Base-by-base conservation (phyloP, 176 grass and related monocot species). In the Avena insularis region DNA sequence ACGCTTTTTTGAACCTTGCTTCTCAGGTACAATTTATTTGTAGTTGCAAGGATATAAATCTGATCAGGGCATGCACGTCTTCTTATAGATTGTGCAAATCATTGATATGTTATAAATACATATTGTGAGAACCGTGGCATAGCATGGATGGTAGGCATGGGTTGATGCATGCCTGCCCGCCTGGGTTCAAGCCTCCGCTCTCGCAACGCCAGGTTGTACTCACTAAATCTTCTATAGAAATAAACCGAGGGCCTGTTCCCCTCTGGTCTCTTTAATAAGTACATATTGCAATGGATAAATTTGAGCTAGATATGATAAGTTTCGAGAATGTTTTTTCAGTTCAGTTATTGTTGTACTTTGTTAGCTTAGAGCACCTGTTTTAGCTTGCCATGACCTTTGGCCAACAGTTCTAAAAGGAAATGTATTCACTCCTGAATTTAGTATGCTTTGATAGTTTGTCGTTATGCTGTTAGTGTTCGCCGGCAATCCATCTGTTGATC, bases 381-480 rank as follows among this genome's bases (percentile, higher is more conserved):
- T 54, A 54, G 73, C 48, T 76, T 29, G n/a, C 12, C 47, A 0
- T 6, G 38, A 4, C 38, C 38, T 40, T 51, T 75, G 72, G 72
- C 47, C 72, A 31, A 75, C 29, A 73, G 72, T 75, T 75, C 21
- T 29, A 53, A 75, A 53, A 75, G 47, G 72, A 75, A 66, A 75
- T 53, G 46, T 5, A 75, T 46, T 1, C 12, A 4, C 13, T 53
- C 23, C 21, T 75, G 25, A 75, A 50, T 75, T 53, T 73, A 46
- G n/a, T 48, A 73, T 27, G 21, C 13, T 48, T 51, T 75, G 3
- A 65, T 75, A 0, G 21, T 51, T 75, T 75, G 45, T 4, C 0
- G 46, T 75, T 51, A 75, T 75, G 21, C 46, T 2, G 1, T 16
- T 50, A 75, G 71, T 51, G 71, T 50, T 27, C 6, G 12, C 71